Percentiles rank a stretch among this genome's conserved stretches.
phyloP scores from a whole-genome alignment of 2,329 filamentous ascomycete species.

The Pseudogymnoascus sp. region DNA sequence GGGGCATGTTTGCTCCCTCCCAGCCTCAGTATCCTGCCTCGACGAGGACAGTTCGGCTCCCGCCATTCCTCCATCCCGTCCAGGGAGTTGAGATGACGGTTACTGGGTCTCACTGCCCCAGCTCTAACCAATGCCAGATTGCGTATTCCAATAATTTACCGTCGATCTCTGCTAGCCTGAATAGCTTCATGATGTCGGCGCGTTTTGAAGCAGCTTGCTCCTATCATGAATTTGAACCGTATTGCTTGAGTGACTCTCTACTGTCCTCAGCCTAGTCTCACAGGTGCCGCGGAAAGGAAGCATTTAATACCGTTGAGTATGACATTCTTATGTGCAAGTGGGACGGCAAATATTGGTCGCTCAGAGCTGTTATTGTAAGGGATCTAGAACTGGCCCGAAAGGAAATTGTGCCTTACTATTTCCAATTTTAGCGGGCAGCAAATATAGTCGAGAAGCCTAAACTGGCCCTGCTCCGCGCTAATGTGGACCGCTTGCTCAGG shows the following conservation, averaged over 20 bases:
- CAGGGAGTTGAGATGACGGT: not conserved
- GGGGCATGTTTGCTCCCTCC: not conserved
- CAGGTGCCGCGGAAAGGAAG: not conserved
- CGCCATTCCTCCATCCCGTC: not conserved
- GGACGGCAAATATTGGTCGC: constrained; percentile 1
- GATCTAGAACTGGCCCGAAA: not conserved
- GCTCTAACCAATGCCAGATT: not conserved
- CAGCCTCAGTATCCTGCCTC: not conserved
- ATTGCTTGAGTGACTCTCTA: not conserved
- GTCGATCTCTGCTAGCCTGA: not conserved
- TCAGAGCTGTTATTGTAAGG: not conserved
- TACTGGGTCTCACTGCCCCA: not conserved
- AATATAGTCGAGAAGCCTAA: constrained; percentile 11
- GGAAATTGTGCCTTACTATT: constrained; percentile 9
- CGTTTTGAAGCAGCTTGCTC: not conserved
- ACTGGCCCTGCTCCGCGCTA: not conserved
- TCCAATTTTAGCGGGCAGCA: constrained; percentile 13
- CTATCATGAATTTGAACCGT: not conserved
- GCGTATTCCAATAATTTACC: not conserved
- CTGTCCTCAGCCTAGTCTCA: not conserved
- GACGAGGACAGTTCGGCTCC: not conserved
- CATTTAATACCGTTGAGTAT: not conserved
- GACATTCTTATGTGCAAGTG: not conserved
- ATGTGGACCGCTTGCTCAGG: not conserved
- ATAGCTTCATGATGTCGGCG: not conserved